Evolutionary conservation across 2,329 filamentous ascomycete species (phyloP), one percentile per base, ranked within the genome.

Genomic region (Eurotiales sp.): DNA sequence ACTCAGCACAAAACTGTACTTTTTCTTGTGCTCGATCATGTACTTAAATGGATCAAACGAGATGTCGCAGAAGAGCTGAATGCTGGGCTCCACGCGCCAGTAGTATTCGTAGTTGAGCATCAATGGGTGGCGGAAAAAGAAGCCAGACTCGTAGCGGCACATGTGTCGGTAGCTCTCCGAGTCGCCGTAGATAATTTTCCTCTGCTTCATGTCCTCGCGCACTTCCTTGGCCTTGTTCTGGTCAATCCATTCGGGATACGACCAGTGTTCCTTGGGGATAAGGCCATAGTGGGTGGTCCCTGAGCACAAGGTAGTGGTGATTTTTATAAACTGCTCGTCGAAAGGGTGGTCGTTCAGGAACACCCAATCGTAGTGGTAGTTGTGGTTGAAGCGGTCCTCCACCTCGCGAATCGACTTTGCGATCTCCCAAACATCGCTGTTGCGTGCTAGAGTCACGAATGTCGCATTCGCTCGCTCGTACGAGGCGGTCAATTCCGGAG

Each of bases 51-150:
- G 88, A 66, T 99, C 93, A 72, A 95, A 95, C 72, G 90, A 81
- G 64, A 99, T 81, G 67, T 99, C 93, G 74, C 93, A 99, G 80
- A 84, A 96, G 56, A 99, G 86, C 77, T 97, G 88, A 67, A 99
- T 85, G 72, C 88, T 93, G 62, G 93, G 93, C 79, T 99, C 93
- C 12, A 99, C 93, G 61, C 95, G 89, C 93, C 93, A 99, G 81
- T 99, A 99, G 83, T 90, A 99, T 68, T 99, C 93, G 73, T 95
- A 99, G 69, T 97, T 90, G 70, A 88, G 75, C 88, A 99, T 91
- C 60, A 96, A 76, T 25, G 84, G 82, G 70, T 99, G 93, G 55
- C 87, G 90, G 83, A 97, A 99, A 81, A 99, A 99, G 80, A 99
- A 99, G 34, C 93, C 93, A 7, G 92, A 97, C 74, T 99, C 93